Percentiles rank a stretch among this genome's conserved stretches.
Evolutionary conservation across 225 moss, liverwort and hornwort species (phyloP).

Genomic region (Marchantia polymorpha): DNA sequence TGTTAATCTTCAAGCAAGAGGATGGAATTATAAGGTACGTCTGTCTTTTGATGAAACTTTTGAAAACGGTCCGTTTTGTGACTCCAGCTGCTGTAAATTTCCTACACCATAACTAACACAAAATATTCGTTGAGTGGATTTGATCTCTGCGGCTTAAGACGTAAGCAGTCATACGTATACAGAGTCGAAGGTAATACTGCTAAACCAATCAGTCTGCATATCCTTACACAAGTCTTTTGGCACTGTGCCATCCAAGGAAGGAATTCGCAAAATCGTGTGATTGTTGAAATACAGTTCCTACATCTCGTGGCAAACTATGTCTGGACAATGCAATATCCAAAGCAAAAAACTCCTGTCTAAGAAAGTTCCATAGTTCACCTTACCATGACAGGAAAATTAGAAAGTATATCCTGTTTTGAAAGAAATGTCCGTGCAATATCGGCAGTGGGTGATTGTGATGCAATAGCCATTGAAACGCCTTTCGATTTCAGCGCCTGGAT

Average conservation of each 20-base stretch:
- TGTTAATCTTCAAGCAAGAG: constrained; percentile 91
- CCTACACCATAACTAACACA: constrained; percentile 29
- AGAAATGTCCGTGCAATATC: constrained; percentile 74
- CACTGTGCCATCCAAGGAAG: not conserved
- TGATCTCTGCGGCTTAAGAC: not conserved
- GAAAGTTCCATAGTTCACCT: not conserved
- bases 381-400: constrained; percentile 68
- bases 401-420: constrained; percentile 58
- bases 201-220: not conserved
- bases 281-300: too few relatives aligned
- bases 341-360: not conserved
- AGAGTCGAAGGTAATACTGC: not conserved
- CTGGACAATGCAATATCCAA: not conserved
- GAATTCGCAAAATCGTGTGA: too few relatives aligned
- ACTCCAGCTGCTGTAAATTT: constrained; percentile 86
- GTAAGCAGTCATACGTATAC: not conserved
- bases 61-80: constrained; percentile 91
- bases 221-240: not conserved
- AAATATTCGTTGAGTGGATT: too few relatives aligned
- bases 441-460: constrained; percentile 79
- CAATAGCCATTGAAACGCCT: constrained; percentile 83
- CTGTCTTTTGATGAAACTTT: constrained; percentile 67
- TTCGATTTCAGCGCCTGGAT: constrained; percentile 75
- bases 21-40: constrained; percentile 65
- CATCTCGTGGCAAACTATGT: not conserved